These are phyloP conservation scores for Phytopythium boreale DNA, from an alignment of 352 stramenopile species.

Conservation along the genomic window DNA sequence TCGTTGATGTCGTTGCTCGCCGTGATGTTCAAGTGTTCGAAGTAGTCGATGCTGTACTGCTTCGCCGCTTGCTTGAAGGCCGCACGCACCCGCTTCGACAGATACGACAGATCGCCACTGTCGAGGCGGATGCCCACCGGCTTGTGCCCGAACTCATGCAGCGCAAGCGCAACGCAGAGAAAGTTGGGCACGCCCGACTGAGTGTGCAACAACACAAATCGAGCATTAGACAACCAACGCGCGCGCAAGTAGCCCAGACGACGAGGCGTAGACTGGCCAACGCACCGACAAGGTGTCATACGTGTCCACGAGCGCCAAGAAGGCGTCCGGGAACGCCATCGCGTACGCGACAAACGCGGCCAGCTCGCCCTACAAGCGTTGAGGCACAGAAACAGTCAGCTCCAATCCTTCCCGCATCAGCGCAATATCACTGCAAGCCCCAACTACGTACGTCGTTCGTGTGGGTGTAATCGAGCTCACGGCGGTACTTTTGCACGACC, in stretches of 20 bases:
- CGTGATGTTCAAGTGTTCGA: conserved; percentile 91
- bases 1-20: conserved; percentile 99
- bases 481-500: conserved; percentile 78
- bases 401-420: background rate
- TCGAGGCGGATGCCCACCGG: conserved; percentile 96
- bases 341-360: conserved; percentile 98
- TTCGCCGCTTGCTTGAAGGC: conserved; percentile 53
- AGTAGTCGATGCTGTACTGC: conserved; percentile 66
- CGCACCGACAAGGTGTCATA: conserved; percentile 95
- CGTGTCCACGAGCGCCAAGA: conserved; percentile 98
- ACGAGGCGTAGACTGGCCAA: background rate
- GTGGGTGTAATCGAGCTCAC: conserved; percentile 57
- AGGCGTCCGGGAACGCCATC: conserved; percentile 94
- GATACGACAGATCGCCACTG: conserved; percentile 97
- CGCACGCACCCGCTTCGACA: conserved; percentile 88
- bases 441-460: conserved; percentile 70
- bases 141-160: conserved; percentile 90
- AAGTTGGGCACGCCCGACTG: conserved; percentile 97
- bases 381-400: conserved; percentile 5
- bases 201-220: conserved; percentile 9
- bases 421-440: background rate
- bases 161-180: conserved; percentile 91
- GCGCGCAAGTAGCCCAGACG: background rate
- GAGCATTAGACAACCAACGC: background rate
- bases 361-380: conserved; percentile 89